These are phyloP conservation scores for Salix exigua DNA, from an alignment of 345 rosid genomes.

Conservation along the genomic window DNA sequence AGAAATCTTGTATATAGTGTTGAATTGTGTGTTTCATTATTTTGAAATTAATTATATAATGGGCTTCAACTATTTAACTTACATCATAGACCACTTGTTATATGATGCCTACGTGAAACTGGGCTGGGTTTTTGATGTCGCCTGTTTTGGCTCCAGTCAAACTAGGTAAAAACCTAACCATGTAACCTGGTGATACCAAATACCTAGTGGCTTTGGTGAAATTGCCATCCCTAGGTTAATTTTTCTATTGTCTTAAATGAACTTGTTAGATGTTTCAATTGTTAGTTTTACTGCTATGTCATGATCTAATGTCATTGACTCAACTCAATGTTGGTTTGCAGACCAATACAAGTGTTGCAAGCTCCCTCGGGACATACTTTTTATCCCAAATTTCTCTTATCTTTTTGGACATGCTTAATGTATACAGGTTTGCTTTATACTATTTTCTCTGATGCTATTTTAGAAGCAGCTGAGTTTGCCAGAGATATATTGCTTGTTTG, in stretches of 20 bases:
- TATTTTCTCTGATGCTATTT: neutral
- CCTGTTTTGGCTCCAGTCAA: neutral
- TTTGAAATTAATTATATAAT: neutral
- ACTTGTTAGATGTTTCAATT: neutral
- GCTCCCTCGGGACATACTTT: conserved; percentile 85
- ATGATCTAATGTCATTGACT: neutral
- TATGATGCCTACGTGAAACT: neutral
- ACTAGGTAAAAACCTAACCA: neutral
- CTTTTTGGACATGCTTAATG: conserved; percentile 98
- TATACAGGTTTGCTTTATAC: conserved; percentile 63
- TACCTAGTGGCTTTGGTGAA: too few species aligned
- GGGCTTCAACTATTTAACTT: neutral
- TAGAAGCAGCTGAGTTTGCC: neutral
- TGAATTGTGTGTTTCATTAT: neutral
- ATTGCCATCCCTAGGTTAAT: neutral
- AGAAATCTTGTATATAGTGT: neutral
- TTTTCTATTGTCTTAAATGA: neutral
- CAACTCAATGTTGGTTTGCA: conserved; percentile 38
- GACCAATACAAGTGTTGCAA: conserved; percentile 98
- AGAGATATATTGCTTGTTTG: neutral
- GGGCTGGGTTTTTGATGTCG: neutral
- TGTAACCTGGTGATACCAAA: neutral
- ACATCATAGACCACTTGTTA: neutral
- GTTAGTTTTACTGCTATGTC: neutral
- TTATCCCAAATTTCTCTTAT: conserved; percentile 79